These are phyloP conservation scores for Phyllosticta ampelicida DNA, from an alignment of 2,329 filamentous ascomycete genomes.

Conservation along the genomic window DNA sequence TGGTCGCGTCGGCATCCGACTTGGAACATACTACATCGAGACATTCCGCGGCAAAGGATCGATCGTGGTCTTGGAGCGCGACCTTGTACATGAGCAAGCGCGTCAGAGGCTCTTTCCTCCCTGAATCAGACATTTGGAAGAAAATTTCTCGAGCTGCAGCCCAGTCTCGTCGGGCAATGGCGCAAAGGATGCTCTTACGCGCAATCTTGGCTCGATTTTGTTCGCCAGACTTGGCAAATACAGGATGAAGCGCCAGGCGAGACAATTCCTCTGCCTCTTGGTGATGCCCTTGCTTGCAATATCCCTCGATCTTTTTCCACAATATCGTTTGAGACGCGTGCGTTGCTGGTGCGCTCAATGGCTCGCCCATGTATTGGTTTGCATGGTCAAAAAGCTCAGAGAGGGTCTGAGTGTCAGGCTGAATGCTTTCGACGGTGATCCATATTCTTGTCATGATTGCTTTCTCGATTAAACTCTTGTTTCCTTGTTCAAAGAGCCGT, in stretches of 20 bases:
- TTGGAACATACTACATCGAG: constrained; percentile 49
- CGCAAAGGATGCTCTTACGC: constrained; percentile 62
- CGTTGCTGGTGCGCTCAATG: constrained; percentile 50
- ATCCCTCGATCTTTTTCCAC: constrained; percentile 66
- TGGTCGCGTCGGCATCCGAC: constrained; percentile 44
- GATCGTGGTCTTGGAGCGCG: constrained; percentile 49
- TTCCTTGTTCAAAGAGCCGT: constrained; percentile 42
- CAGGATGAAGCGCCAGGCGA: constrained; percentile 50
- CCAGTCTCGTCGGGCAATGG: constrained; percentile 48
- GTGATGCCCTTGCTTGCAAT: constrained; percentile 43
- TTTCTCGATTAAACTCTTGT: constrained; percentile 55
- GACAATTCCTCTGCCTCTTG: constrained; percentile 59
- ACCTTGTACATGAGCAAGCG: constrained; percentile 67
- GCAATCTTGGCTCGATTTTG: constrained; percentile 57
- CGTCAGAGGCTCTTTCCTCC: constrained; percentile 53
- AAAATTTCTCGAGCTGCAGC: constrained; percentile 46
- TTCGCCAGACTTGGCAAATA: constrained; percentile 57
- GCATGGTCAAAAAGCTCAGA: constrained; percentile 38
- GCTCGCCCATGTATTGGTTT: constrained; percentile 32
- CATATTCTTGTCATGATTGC: constrained; percentile 57
- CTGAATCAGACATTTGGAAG: constrained; percentile 46
- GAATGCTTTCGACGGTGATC: constrained; percentile 40
- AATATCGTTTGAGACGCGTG: constrained; percentile 60
- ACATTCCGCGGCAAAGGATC: constrained; percentile 49
- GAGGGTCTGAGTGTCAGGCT: constrained; percentile 26